These are phyloP conservation scores for Eremomyces bilateralis DNA, from an alignment of 495 filamentous ascomycete genomes.

Conservation along the genomic window DNA sequence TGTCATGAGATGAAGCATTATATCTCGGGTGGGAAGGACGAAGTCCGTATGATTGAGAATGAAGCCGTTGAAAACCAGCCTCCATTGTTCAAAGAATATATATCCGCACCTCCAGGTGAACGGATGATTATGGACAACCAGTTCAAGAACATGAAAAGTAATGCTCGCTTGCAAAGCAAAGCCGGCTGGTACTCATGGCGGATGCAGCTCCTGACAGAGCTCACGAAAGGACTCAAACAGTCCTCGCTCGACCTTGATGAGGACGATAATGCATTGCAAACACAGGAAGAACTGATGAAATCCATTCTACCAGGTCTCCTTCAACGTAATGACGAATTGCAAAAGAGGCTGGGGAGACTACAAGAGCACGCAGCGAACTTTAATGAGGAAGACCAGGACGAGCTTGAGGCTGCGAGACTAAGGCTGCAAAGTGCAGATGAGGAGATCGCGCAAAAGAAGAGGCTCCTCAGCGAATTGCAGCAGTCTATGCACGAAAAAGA, in stretches of 20 bases:
- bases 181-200: conserved; percentile 97
- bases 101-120: conserved; percentile 65
- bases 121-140: conserved; percentile 80
- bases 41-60: conserved; percentile 71
- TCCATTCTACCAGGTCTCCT: conserved; percentile 40
- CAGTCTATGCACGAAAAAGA: conserved; percentile 40
- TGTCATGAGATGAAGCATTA: conserved; percentile 89
- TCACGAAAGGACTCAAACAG: conserved; percentile 55
- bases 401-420: conserved; percentile 43
- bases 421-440: conserved; percentile 40
- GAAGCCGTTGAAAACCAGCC: conserved; percentile 79
- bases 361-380: conserved; percentile 54
- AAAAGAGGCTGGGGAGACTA: conserved; percentile 37
- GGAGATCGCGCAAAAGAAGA: conserved; percentile 45
- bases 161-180: conserved; percentile 73
- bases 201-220: conserved; percentile 65
- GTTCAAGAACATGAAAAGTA: conserved; percentile 87
- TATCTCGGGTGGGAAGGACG: conserved; percentile 69
- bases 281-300: conserved; percentile 44
- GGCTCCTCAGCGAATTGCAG: conserved; percentile 39
- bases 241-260: conserved; percentile 53
- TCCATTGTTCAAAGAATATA: conserved; percentile 75
- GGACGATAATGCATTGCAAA: conserved; percentile 45
- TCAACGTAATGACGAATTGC: conserved; percentile 33
- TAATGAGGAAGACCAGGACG: conserved; percentile 54